These are phyloP conservation scores for Clonostachys sp. DNA, from an alignment of 2,329 filamentous ascomycete species.

Conservation along the genomic window DNA sequence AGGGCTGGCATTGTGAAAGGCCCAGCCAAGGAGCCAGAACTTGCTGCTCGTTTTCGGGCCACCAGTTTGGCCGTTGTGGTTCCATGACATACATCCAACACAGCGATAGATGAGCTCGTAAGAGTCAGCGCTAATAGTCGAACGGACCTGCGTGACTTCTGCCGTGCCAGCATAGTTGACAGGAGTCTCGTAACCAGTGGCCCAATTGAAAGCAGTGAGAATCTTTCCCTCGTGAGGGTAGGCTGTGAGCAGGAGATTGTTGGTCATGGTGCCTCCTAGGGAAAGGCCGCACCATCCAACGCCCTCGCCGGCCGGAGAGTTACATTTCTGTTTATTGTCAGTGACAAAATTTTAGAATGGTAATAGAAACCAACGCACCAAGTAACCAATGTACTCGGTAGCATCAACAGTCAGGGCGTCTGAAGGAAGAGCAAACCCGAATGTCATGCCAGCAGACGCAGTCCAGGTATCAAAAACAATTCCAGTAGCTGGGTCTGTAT, in stretches of 20 bases:
- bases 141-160: conserved; percentile 55
- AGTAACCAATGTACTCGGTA: conserved; percentile 54
- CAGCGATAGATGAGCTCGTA: conserved; percentile 65
- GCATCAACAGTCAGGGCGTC: conserved; percentile 39
- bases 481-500: conserved; percentile 40
- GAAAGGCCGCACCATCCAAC: conserved; percentile 56
- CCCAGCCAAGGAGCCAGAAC: conserved; percentile 48
- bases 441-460: conserved; percentile 36
- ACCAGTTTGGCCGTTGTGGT: conserved; percentile 38
- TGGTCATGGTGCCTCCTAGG: conserved; percentile 52
- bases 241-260: conserved; percentile 51
- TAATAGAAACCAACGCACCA: conserved; percentile 29
- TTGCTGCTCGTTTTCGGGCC: conserved; percentile 37
- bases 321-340: conserved; percentile 30
- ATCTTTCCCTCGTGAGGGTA: conserved; percentile 50
- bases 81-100: conserved; percentile 49
- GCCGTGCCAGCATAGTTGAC: conserved; percentile 57
- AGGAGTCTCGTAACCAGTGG: conserved; percentile 54
- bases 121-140: conserved; percentile 49
- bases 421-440: conserved; percentile 49
- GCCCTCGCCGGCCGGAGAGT: conserved; percentile 33
- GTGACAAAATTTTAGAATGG: neutral
- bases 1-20: conserved; percentile 40
- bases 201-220: conserved; percentile 52
- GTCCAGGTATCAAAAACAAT: conserved; percentile 49